Base-by-base conservation (phyloP, 23 red algal genomes). In the Gracilaria domingensis region DNA sequence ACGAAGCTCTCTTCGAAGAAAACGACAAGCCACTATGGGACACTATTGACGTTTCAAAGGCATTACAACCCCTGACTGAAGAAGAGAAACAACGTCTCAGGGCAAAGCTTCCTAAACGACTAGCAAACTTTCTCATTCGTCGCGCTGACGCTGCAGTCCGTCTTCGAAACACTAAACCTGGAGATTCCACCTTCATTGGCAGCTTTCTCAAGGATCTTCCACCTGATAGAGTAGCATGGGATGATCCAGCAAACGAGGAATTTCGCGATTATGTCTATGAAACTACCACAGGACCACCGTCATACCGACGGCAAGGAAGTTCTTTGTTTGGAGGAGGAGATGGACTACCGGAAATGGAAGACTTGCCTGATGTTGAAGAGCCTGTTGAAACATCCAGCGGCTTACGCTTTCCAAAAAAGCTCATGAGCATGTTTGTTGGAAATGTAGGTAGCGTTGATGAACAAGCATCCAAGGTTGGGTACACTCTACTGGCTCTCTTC, bases 191-290 rank as follows among this genome's bases (percentile, higher is more conserved):
- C 14, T 70, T 81, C 59, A 14, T 80, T 11, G 75, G 87, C 21
- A 49, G 23, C 3, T 54, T 81, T 26, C 65, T 91, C 71, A 53
- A 20, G 16, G 76, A 80, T 29, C 33, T 80, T 0, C 75, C 87
- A 6, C 75, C 87, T 16, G 75, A 91, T 42, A 42, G 20, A 17
- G 16, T 45, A 18, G 87, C 34, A 48, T 66, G 40, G 75, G 72
- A 80, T 32, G 75, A 81, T 28, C 62, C 56, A 17, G 87, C 4
- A 35, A 53, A 91, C 39, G 87, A 35, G 33, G 87, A 91, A 58
- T 91, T 59, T 45, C 72, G 75, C 34, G 87, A 91, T 49, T 91
- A 91, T n/a, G 76, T 91, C 2, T 81, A 81, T 53, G 87, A 81
- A 44, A 91, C 87, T 4, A 79, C 60, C 47, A 74, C 60, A 16